phyloP scores from a whole-genome alignment of 129 eudicot species.

The Tagetes erecta region DNA sequence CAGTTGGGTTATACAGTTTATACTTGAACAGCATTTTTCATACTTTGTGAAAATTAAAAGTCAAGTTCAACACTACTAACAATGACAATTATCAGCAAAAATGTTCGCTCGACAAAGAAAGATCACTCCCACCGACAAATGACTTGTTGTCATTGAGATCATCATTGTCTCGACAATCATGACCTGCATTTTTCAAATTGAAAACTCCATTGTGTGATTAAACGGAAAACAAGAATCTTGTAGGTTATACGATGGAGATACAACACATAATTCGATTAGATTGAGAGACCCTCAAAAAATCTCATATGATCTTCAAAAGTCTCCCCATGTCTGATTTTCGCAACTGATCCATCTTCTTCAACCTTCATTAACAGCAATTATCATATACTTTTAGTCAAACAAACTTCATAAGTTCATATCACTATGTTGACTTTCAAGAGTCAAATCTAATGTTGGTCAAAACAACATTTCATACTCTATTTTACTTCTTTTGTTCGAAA shows the following conservation, averaged over 20 bases:
- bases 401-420: neutral
- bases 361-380: constrained; percentile 44
- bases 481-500: neutral
- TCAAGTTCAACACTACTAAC: too few relatives aligned
- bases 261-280: constrained; percentile 5
- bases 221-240: neutral
- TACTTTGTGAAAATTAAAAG: too few relatives aligned
- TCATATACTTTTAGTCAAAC: neutral
- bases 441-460: neutral
- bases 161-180: too few relatives aligned
- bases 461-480: neutral
- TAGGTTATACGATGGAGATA: neutral
- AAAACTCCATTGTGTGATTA: neutral
- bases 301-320: constrained; percentile 91
- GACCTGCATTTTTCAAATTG: neutral
- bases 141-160: too few relatives aligned
- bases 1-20: too few relatives aligned
- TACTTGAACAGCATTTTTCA: too few relatives aligned
- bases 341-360: constrained; percentile 81
- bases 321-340: constrained; percentile 89
- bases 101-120: too few relatives aligned
- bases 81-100: too few relatives aligned
- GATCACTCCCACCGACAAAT: too few relatives aligned
- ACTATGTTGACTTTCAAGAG: constrained; percentile 13
- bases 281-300: constrained; percentile 71